Percentiles rank a stretch among this genome's conserved stretches.
phyloP scores from a whole-genome alignment of 495 filamentous ascomycete genomes.

The Lasiosphaeris hirsuta region DNA sequence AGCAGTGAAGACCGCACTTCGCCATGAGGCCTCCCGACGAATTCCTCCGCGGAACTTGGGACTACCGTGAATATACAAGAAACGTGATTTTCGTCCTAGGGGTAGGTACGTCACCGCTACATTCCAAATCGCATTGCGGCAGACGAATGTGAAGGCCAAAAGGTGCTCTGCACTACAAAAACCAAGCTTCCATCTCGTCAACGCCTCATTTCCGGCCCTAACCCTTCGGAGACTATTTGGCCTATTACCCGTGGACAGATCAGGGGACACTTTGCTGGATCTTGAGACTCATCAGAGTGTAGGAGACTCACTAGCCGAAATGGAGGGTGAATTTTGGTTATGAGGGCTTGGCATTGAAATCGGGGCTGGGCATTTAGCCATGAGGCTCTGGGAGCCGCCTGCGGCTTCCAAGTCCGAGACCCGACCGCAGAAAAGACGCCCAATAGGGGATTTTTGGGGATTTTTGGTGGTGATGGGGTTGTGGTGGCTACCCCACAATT shows the following conservation, averaged over 20 bases:
- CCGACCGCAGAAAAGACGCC: background rate
- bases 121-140: background rate
- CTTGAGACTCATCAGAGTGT: constrained; percentile 11
- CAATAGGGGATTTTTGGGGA: background rate
- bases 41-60: background rate
- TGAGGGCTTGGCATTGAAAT: constrained; percentile 17
- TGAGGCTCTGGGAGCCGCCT: constrained; percentile 4
- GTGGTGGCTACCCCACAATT: constrained; percentile 1
- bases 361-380: constrained; percentile 2
- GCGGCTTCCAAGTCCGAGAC: background rate
- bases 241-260: background rate
- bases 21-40: background rate
- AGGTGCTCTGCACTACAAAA: background rate
- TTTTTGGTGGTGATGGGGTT: background rate
- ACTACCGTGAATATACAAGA: constrained; percentile 4
- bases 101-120: background rate
- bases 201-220: background rate
- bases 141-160: background rate
- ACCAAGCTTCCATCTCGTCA: too few relatives aligned
- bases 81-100: constrained; percentile 10
- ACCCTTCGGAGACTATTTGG: background rate
- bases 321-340: constrained; percentile 1
- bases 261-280: constrained; percentile 9
- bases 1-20: background rate
- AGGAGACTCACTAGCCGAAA: constrained; percentile 1